Base-by-base conservation (phyloP, 768 basidiomycete species). In the Amanita pallidorosea region DNA sequence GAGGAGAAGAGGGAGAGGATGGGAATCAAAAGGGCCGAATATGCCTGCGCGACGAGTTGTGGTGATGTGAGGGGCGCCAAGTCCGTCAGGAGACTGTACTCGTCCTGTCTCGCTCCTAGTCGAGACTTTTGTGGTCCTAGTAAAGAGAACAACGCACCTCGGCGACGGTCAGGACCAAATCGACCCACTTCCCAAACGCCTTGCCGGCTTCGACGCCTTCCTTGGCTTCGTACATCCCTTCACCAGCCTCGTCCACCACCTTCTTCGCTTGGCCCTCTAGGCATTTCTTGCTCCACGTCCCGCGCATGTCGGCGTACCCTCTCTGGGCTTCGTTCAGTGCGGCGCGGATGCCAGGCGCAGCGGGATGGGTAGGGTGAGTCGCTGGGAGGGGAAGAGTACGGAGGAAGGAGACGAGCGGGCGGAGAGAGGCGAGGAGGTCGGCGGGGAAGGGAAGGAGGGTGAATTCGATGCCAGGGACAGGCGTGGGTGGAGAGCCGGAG, bases 261-360 rank as follows among this genome's bases (percentile, higher is more conserved):
- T 85, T 70, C 57, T 82, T 83, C 2, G 78, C 85, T 56, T 82
- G 80, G 6, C 70, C 70, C 58, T 91, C 89, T 18, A 90, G 63
- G 48, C 86, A 85, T 58, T 83, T 88, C 54, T 75, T 75, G 37
- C 71, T 74, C 89, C 89, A 91, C 11, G 70, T 73, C 9, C 88
- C 87, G 23, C 89, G 76, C 87, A 91, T 91, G 56, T 90, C 88
- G 0, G 86, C 88, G 54, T 87, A 90, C 1, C 88, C 88, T 50
- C 74, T 73, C 64, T 88, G 87, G 5, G 87, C 86, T 17, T 91
- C 88, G 58, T 73, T 79, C 7, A 92, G 63, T 2, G 84, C 81
- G 2, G 73, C 59, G 18, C 80, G 67, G 40, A 90, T 89, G 3
- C 70, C 69, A 4, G 71, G 72, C 0, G 86, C 77, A 6, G 85